A percentile compares a stretch with the other conserved stretches of the same genome.
Evolutionary conservation across 1,139 yeast species (phyloP).

Genomic region (Pichia sp.): DNA sequence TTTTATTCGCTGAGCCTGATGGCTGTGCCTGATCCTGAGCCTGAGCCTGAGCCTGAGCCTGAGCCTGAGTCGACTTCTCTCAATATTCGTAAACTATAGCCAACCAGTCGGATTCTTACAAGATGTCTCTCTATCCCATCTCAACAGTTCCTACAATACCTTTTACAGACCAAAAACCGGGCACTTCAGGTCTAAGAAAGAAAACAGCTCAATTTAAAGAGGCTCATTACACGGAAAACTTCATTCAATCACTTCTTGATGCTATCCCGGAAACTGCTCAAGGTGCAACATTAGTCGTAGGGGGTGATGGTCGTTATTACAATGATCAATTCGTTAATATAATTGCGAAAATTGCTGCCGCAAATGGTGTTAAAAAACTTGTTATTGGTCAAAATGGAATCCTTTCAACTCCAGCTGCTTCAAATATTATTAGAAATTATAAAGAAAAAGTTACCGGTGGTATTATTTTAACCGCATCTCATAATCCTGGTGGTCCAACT

Average conservation of each 20-base stretch:
- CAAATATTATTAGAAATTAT: slow-evolving; percentile 76
- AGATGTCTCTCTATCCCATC: slow-evolving; percentile 14
- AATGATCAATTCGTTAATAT: slow-evolving; percentile 76
- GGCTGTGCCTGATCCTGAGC: too few relatives aligned
- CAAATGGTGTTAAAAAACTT: slow-evolving; percentile 80
- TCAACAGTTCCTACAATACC: slow-evolving; percentile 53
- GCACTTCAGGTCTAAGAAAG: slow-evolving; percentile 94
- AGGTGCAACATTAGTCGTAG: slow-evolving; percentile 76
- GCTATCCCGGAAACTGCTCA: slow-evolving; percentile 86
- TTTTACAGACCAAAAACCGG: slow-evolving; percentile 90
- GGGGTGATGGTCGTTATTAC: slow-evolving; percentile 96
- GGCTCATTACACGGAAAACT: slow-evolving; percentile 83
- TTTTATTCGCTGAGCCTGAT: too few relatives aligned
- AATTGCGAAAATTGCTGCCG: slow-evolving; percentile 80
- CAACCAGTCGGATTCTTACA: too few relatives aligned
- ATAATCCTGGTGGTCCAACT: slow-evolving; percentile 97
- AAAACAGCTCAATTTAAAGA: slow-evolving; percentile 81
- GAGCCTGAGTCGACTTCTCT: too few relatives aligned
- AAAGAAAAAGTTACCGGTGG: slow-evolving; percentile 76
- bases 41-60: too few relatives aligned
- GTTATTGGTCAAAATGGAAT: slow-evolving; percentile 85
- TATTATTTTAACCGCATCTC: slow-evolving; percentile 92
- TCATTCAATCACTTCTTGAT: slow-evolving; percentile 76
- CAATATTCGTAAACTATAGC: too few relatives aligned
- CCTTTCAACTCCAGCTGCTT: slow-evolving; percentile 93